Evolutionary conservation across 2,329 filamentous ascomycete genomes (phyloP).

Genomic region (Aaosphaeria arxii): DNA sequence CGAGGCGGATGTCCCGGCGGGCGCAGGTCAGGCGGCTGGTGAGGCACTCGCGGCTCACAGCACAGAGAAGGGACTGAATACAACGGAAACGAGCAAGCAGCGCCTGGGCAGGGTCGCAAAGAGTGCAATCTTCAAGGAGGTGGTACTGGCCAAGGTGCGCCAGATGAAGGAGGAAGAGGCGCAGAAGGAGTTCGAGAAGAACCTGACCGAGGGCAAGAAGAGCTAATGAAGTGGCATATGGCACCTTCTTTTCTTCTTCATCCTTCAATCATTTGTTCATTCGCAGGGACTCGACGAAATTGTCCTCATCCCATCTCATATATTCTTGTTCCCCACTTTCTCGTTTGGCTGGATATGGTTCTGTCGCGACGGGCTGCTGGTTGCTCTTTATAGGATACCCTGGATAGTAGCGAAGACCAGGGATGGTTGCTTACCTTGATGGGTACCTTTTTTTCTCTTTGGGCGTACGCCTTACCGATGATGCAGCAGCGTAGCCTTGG

Average conservation of each 20-base stretch:
- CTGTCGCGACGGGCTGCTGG: background rate
- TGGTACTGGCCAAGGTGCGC: constrained; percentile 88
- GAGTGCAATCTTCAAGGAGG: constrained; percentile 83
- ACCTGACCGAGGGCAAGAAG: constrained; percentile 36
- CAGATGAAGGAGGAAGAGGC: constrained; percentile 89
- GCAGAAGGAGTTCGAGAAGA: constrained; percentile 64
- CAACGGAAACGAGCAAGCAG: constrained; percentile 39
- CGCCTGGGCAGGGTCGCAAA: constrained; percentile 59
- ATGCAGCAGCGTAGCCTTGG: no score
- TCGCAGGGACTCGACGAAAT: background rate
- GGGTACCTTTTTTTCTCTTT: background rate
- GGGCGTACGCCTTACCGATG: no score
- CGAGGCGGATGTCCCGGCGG: constrained; percentile 59
- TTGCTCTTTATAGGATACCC: constrained; percentile 24
- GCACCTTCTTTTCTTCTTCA: background rate
- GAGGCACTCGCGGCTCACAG: constrained; percentile 38
- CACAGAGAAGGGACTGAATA: constrained; percentile 22
- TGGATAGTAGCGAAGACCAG: constrained; percentile 18
- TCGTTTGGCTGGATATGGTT: no score
- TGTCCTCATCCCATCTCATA: no score
- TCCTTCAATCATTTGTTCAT: background rate
- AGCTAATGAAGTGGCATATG: background rate
- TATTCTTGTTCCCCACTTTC: no score
- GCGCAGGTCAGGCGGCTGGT: constrained; percentile 57
- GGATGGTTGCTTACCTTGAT: constrained; percentile 8